phyloP scores from a whole-genome alignment of 192 early-diverging fungal genomes.

The Coemansia sp. region DNA sequence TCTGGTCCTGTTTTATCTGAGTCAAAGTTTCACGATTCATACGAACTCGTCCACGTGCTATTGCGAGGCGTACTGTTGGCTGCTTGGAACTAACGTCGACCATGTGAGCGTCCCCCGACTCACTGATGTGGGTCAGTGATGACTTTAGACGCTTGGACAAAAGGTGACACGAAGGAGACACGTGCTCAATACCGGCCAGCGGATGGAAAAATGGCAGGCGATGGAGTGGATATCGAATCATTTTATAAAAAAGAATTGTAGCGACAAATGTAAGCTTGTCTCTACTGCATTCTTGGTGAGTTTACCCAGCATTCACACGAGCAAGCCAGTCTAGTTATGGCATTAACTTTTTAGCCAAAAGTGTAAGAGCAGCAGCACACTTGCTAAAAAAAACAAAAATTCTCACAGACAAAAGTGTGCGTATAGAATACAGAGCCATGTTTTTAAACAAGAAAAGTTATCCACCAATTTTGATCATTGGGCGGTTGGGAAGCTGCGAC shows the following conservation, averaged over 20 bases:
- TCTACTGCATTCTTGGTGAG: not conserved
- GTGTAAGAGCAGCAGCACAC: no score
- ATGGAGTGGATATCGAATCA: not conserved
- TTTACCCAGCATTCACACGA: no score
- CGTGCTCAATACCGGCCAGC: not conserved
- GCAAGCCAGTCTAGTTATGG: no score
- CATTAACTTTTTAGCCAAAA: no score
- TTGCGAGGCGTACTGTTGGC: constrained; percentile 67
- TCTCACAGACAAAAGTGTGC: not conserved
- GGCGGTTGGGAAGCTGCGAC: constrained; percentile 78
- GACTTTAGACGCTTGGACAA: constrained; percentile 1
- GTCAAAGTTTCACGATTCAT: constrained; percentile 64
- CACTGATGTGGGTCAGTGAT: constrained; percentile 74
- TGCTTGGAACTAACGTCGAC: constrained; percentile 79
- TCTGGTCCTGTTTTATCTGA: constrained; percentile 60
- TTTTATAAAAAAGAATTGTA: not conserved
- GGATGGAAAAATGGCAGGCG: not conserved
- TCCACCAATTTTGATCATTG: constrained; percentile 95
- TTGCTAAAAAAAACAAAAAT: not conserved
- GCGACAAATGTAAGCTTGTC: not conserved
- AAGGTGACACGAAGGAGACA: no score
- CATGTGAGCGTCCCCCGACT: constrained; percentile 78
- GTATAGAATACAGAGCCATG: not conserved
- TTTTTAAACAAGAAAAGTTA: constrained; percentile 26
- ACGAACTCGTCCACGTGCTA: constrained; percentile 69